These are phyloP conservation scores for Xylaria multiplex DNA, from an alignment of 2,329 filamentous ascomycete species.

Conservation along the genomic window DNA sequence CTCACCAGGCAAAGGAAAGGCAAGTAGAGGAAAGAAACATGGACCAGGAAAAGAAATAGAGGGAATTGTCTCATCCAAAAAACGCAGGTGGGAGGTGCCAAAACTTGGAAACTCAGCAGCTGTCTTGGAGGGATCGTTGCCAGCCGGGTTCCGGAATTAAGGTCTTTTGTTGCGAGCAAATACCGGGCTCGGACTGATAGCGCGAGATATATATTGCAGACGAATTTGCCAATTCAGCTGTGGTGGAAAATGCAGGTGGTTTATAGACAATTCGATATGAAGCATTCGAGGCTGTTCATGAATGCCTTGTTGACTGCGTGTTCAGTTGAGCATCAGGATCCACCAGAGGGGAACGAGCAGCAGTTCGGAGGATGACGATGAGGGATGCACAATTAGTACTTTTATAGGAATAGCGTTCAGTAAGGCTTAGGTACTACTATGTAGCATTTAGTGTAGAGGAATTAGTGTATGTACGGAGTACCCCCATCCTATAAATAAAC, in stretches of 20 bases:
- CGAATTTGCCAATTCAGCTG: neutral
- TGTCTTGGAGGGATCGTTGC: neutral
- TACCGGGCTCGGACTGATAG: neutral
- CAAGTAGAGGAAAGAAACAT: too few relatives aligned
- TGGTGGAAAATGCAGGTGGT: neutral
- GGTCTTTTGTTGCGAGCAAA: constrained; percentile 4
- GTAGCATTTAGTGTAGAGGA: too few relatives aligned
- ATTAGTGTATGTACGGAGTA: too few relatives aligned
- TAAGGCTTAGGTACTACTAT: neutral
- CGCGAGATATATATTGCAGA: neutral
- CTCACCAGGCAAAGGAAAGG: neutral
- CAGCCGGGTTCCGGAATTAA: neutral
- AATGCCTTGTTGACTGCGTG: constrained; percentile 26
- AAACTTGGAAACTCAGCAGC: neutral
- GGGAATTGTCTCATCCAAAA: neutral
- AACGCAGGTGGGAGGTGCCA: neutral
- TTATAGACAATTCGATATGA: neutral
- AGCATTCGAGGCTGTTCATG: neutral
- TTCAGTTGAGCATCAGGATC: constrained; percentile 27
- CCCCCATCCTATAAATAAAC: neutral
- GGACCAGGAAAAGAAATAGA: neutral
- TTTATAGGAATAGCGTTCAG: constrained; percentile 16
- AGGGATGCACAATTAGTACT: neutral
- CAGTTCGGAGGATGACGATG: constrained; percentile 25
- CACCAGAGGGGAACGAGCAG: neutral